Conservation (phyloP, 148 eudicot species). For the Chenopodium quinoa region DNA sequence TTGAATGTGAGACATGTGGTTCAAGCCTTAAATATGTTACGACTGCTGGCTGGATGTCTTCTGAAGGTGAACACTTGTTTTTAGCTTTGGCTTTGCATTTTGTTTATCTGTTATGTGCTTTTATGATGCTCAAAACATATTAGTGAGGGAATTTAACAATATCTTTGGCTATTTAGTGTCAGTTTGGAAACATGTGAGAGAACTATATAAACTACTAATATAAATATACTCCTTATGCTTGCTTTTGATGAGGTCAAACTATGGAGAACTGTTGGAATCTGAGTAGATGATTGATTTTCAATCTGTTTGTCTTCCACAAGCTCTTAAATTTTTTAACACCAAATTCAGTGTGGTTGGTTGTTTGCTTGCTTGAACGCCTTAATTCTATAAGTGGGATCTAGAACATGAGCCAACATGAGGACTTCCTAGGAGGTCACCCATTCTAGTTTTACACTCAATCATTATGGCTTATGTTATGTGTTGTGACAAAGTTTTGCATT, state of each 20-base stretch:
- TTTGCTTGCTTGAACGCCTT: no score
- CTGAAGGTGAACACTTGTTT: constrained; percentile 56
- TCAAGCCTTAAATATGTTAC: constrained; percentile 51
- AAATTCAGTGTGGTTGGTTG: background rate
- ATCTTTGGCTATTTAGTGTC: background rate
- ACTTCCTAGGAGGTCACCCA: no score
- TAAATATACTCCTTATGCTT: background rate
- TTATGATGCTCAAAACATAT: no score
- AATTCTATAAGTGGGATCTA: no score
- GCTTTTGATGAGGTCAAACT: no score
- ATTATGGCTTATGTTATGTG: no score
- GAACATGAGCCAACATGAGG: no score
- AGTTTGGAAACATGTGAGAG: background rate
- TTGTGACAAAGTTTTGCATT: no score
- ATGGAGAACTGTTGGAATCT: background rate
- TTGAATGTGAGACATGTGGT: constrained; percentile 89
- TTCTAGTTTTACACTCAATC: no score
- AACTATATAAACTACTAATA: background rate
- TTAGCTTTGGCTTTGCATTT: background rate
- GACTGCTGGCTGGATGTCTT: constrained; percentile 47
- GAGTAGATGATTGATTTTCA: background rate
- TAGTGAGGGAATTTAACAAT: background rate
- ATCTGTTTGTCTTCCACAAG: background rate
- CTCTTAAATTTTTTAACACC: background rate
- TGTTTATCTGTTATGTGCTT: no score